Evolutionary conservation across 164 flowering plant species (phyloP).

Genomic region (Vitis amurensis): DNA sequence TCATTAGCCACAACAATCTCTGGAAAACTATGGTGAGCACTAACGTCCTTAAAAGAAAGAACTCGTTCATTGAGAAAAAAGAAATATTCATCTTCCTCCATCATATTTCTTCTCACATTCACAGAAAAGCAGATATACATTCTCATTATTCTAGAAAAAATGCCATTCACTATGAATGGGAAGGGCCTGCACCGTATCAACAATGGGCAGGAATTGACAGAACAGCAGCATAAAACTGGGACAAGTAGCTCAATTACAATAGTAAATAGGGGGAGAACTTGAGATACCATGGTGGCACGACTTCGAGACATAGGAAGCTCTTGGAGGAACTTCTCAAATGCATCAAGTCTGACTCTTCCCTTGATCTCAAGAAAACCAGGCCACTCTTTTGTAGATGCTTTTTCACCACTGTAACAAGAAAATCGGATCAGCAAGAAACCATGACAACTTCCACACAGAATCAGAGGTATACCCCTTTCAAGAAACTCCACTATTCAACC

Average conservation of each 20-base stretch:
- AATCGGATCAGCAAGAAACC: constrained; percentile 10
- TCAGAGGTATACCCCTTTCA: too few relatives aligned
- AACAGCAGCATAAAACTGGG: not conserved
- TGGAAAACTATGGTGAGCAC: too few relatives aligned
- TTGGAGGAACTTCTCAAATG: constrained; percentile 87
- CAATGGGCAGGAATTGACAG: not conserved
- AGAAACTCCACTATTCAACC: too few relatives aligned
- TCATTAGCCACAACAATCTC: too few relatives aligned
- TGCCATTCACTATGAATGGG: not conserved
- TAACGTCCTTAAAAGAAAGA: not conserved
- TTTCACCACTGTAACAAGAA: constrained; percentile 78
- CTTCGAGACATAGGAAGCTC: constrained; percentile 86
- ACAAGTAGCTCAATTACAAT: constrained; percentile 1
- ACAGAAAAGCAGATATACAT: not conserved
- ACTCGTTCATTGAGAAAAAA: not conserved
- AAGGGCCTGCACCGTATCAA: not conserved
- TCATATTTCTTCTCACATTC: not conserved
- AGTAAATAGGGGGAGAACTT: constrained; percentile 9
- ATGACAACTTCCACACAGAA: not conserved
- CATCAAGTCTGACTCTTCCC: constrained; percentile 92
- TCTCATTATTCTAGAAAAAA: not conserved
- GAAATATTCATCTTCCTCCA: not conserved
- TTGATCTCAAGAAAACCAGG: constrained; percentile 72
- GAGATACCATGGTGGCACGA: constrained; percentile 92
- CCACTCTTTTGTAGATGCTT: constrained; percentile 75